Conservation (phyloP, 257 asterid species). For the Galeopsis tetrahit region DNA sequence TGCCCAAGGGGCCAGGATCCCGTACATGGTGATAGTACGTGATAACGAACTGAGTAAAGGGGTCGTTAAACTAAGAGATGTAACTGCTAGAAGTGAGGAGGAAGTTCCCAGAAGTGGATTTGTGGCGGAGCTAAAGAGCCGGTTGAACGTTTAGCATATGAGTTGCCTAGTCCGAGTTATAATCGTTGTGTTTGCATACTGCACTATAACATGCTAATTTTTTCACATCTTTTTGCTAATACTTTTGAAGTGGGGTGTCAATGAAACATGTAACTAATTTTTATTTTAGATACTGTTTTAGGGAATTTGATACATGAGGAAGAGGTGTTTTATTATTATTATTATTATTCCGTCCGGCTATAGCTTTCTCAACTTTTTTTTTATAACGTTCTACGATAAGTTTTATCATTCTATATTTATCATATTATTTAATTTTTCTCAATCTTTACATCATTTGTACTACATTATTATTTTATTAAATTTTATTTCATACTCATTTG, state of each 20-base stretch:
- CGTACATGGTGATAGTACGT: constrained; percentile 84
- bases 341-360: too few species aligned
- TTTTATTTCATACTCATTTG: too few species aligned
- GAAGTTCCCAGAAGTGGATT: constrained; percentile 57
- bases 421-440: too few species aligned
- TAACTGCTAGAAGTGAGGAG: constrained; percentile 45
- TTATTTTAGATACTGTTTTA: neutral
- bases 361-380: too few species aligned
- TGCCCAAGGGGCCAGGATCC: constrained; percentile 66
- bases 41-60: constrained; percentile 67
- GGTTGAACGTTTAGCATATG: constrained; percentile 34
- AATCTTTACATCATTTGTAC: too few species aligned
- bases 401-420: too few species aligned
- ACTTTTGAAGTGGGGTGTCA: neutral
- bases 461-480: too few species aligned
- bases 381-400: too few species aligned
- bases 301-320: neutral
- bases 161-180: neutral
- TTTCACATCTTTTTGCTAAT: neutral
- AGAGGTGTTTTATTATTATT: too few species aligned
- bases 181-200: neutral
- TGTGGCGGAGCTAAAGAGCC: constrained; percentile 56
- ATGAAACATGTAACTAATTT: neutral
- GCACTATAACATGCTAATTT: neutral
- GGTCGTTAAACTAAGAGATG: constrained; percentile 62